A percentile compares a stretch with the other conserved stretches of the same genome.
These are phyloP conservation scores for Podaxis carcinomalis DNA, from an alignment of 768 basidiomycete species.

Conservation along the genomic window DNA sequence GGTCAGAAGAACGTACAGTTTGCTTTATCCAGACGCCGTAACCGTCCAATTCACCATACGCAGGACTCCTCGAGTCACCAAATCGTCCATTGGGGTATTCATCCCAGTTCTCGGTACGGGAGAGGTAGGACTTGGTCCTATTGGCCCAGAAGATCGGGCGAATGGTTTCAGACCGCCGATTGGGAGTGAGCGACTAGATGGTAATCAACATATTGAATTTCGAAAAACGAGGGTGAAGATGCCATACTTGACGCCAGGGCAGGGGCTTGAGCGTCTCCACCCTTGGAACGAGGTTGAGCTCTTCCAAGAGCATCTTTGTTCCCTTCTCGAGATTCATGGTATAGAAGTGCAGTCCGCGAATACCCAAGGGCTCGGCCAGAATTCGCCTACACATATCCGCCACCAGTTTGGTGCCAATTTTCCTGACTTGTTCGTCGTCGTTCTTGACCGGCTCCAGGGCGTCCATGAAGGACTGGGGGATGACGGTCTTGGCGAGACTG, in stretches of 20 bases:
- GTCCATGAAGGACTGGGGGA: conserved; percentile 74
- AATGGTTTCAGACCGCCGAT: conserved; percentile 85
- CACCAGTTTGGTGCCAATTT: conserved; percentile 90
- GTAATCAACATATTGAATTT: conserved; percentile 14
- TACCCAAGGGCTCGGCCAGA: conserved; percentile 71
- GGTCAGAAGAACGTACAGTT: conserved; percentile 40
- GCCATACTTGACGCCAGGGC: conserved; percentile 89
- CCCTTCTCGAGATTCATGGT: conserved; percentile 98
- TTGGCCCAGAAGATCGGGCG: conserved; percentile 99
- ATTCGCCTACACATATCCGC: conserved; percentile 92
- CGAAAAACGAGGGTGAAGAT: neutral
- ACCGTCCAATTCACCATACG: conserved; percentile 96
- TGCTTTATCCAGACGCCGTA: conserved; percentile 93
- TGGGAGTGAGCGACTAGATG: conserved; percentile 83
- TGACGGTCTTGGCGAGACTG: conserved; percentile 68
- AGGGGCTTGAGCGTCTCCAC: conserved; percentile 91
- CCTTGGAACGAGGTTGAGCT: conserved; percentile 82
- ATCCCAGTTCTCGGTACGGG: conserved; percentile 98
- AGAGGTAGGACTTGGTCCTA: conserved; percentile 89
- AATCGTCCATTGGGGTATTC: conserved; percentile 99
- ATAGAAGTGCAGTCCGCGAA: conserved; percentile 91
- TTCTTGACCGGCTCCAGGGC: conserved; percentile 83
- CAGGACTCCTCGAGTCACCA: conserved; percentile 95
- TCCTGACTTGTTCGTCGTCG: conserved; percentile 89
- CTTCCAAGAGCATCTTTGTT: conserved; percentile 91